A percentile compares a stretch with the other conserved stretches of the same genome.
Conservation (phyloP, 306 rosid species). For the Cicer yamashitae region DNA sequence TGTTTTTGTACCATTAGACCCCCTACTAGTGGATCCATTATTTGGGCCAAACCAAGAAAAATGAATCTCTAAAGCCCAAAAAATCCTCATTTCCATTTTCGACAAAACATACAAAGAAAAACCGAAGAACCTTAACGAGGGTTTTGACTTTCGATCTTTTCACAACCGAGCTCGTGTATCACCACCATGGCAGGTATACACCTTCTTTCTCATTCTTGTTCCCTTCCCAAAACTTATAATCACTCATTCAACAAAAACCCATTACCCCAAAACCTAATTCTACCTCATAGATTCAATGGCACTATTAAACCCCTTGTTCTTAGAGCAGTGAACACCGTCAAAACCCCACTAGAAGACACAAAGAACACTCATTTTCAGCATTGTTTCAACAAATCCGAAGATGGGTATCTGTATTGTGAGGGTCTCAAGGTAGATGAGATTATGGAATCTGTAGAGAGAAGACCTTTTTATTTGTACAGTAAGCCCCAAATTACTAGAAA, state of each 20-base stretch:
- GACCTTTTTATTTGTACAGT: constrained; percentile 93
- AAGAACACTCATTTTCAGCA: constrained; percentile 58
- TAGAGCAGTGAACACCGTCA: constrained; percentile 60
- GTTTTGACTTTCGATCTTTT: constrained; percentile 8
- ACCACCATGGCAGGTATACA: constrained; percentile 64
- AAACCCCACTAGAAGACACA: constrained; percentile 42
- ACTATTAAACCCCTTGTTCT: constrained; percentile 49
- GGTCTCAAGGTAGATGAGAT: constrained; percentile 76
- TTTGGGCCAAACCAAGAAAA: not conserved
- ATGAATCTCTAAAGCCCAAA: not conserved
- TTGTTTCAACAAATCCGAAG: constrained; percentile 78
- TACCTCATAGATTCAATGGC: constrained; percentile 46
- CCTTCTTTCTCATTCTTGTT: constrained; percentile 51
- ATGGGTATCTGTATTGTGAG: constrained; percentile 83
- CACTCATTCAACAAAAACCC: constrained; percentile 51
- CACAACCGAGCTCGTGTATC: not conserved
- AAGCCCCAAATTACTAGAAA: constrained; percentile 88
- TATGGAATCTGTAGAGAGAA: constrained; percentile 82
- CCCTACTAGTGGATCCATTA: not conserved
- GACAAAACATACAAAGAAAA: not conserved
- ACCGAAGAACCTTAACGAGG: not conserved
- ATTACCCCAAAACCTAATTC: constrained; percentile 41
- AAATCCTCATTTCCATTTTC: not conserved
- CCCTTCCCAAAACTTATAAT: constrained; percentile 50
- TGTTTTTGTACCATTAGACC: too few relatives aligned